These are phyloP conservation scores for Citrus mangshanensis DNA, from an alignment of 345 rosid species.

Conservation along the genomic window DNA sequence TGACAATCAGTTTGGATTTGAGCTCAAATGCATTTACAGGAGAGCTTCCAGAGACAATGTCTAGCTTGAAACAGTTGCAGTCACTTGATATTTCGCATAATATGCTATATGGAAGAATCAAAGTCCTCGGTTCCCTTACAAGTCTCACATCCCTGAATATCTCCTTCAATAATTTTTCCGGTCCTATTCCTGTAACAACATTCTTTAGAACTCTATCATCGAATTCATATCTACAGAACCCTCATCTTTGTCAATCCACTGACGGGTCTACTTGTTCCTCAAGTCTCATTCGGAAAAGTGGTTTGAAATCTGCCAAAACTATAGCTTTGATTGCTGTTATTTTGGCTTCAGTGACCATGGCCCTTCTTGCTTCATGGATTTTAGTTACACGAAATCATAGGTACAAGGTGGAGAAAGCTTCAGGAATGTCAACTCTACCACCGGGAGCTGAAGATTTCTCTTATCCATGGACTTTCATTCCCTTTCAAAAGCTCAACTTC, in stretches of 20 bases:
- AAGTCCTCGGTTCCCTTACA: slow-evolving; percentile 75
- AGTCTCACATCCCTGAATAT: slow-evolving; percentile 86
- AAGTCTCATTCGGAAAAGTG: slow-evolving; percentile 25
- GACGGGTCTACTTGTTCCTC: slow-evolving; percentile 85
- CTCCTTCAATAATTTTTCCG: slow-evolving; percentile 86
- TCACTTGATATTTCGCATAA: slow-evolving; percentile 86
- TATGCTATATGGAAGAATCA: slow-evolving; percentile 55
- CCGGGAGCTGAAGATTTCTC: slow-evolving; percentile 79
- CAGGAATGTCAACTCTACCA: slow-evolving; percentile 33
- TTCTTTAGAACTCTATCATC: slow-evolving; percentile 73
- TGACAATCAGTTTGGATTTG: slow-evolving; percentile 77
- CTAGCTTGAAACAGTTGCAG: slow-evolving; percentile 76
- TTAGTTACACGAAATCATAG: slow-evolving; percentile 55
- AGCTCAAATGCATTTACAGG: slow-evolving; percentile 71
- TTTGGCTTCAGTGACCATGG: slow-evolving; percentile 56
- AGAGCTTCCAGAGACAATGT: slow-evolving; percentile 61
- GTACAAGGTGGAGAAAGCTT: slow-evolving; percentile 51
- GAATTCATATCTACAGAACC: slow-evolving; percentile 61
- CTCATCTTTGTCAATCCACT: slow-evolving; percentile 52
- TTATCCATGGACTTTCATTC: slow-evolving; percentile 94
- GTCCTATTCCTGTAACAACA: slow-evolving; percentile 85
- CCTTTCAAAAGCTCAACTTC: slow-evolving; percentile 78
- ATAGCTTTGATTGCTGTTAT: slow-evolving; percentile 62
- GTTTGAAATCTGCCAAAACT: slow-evolving; percentile 64
- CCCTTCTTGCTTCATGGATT: slow-evolving; percentile 61